phyloP scores from a whole-genome alignment of 805 yeast genomes.

The Pichia paraexigua region DNA sequence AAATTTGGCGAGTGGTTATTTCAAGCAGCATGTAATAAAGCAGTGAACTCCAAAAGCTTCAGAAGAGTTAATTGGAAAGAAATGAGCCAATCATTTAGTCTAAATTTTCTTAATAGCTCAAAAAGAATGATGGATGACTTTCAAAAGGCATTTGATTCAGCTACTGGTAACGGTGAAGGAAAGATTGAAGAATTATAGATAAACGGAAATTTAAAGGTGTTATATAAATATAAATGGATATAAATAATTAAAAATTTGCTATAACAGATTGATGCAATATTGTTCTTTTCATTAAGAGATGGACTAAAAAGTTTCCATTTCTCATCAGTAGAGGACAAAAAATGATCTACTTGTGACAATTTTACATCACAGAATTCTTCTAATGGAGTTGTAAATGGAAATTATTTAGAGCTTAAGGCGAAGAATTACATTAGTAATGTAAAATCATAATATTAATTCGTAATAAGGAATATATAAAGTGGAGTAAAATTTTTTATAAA shows the following conservation, averaged over 20 bases:
- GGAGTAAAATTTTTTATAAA: not conserved
- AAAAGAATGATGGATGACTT: conserved; percentile 8
- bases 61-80: conserved; percentile 26
- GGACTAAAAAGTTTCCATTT: conserved; percentile 1
- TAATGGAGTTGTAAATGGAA: conserved; percentile 2
- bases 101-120: not conserved
- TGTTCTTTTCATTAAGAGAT: conserved; percentile 9
- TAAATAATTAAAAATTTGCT: not conserved
- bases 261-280: not conserved
- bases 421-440: conserved; percentile 3
- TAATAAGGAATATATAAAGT: not conserved
- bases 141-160: not conserved
- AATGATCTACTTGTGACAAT: not conserved
- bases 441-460: not conserved
- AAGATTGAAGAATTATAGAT: not conserved
- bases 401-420: conserved; percentile 6
- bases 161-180: not conserved
- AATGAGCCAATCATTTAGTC: conserved; percentile 8
- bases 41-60: conserved; percentile 45
- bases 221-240: not conserved
- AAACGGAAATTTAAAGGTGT: not conserved
- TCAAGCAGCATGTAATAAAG: conserved; percentile 37
- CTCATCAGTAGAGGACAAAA: conserved; percentile 9
- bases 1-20: conserved; percentile 55
- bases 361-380: not conserved